Percentiles rank a stretch among this genome's conserved stretches.
Conservation (phyloP, 2,329 filamentous ascomycete genomes). For the Aspergillus sp. region DNA sequence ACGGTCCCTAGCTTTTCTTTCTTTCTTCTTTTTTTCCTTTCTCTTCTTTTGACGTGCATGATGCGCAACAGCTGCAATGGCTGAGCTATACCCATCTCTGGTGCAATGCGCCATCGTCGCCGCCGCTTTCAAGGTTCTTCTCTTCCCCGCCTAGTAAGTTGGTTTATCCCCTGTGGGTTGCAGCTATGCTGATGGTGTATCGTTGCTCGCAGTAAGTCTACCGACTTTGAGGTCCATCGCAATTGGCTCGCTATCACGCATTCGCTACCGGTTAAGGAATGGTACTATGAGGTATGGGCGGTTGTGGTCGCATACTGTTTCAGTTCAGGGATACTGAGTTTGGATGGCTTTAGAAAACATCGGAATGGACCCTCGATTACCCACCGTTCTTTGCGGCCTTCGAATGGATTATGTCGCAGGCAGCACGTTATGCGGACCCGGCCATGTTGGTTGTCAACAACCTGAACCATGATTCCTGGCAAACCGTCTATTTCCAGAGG, state of each 20-base stretch:
- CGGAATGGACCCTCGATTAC: conserved; percentile 99
- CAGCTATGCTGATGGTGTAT: not conserved
- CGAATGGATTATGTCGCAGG: conserved; percentile 85
- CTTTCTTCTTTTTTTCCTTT: not conserved
- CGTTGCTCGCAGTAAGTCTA: conserved; percentile 71
- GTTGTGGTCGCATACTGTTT: not conserved
- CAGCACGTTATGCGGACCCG: conserved; percentile 71
- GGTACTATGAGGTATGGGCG: conserved; percentile 76
- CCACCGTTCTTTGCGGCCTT: conserved; percentile 97
- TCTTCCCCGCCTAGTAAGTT: conserved; percentile 90
- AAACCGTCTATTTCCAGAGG: conserved; percentile 90
- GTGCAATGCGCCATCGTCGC: conserved; percentile 81
- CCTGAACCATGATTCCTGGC: conserved; percentile 83
- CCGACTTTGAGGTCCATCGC: conserved; percentile 96
- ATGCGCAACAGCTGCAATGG: conserved; percentile 52
- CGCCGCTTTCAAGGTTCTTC: conserved; percentile 81
- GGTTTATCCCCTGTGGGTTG: not conserved
- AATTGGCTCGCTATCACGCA: conserved; percentile 98
- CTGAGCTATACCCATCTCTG: conserved; percentile 79
- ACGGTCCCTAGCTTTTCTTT: not conserved
- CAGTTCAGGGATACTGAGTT: conserved; percentile 2
- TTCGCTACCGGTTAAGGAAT: conserved; percentile 78
- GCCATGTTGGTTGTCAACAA: conserved; percentile 78
- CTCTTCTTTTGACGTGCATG: conserved; percentile 7
- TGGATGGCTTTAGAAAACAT: conserved; percentile 62